Percentiles rank a stretch among this genome's conserved stretches.
Conservation (phyloP, 768 basidiomycete genomes). For the Cystofilobasidium ferigula region DNA sequence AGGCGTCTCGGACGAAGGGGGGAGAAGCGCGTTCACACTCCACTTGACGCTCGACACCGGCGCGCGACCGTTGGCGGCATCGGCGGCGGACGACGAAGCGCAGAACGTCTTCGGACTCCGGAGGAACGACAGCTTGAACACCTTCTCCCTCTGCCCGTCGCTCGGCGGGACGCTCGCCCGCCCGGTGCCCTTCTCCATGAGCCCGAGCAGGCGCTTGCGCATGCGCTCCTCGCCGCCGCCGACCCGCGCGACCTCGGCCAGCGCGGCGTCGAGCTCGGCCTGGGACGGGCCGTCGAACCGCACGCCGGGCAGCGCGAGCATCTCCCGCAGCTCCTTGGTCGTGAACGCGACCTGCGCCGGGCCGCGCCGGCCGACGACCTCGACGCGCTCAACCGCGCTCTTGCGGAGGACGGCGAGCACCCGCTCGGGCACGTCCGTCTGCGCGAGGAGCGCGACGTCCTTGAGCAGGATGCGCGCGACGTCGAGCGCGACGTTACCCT, state of each 20-base stretch:
- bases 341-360: slow-evolving; percentile 83
- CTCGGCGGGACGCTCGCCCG: background rate
- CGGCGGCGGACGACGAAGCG: background rate
- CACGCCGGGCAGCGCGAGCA: slow-evolving; percentile 54
- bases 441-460: slow-evolving; percentile 48
- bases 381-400: slow-evolving; percentile 61
- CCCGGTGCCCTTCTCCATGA: slow-evolving; percentile 35
- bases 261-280: slow-evolving; percentile 32
- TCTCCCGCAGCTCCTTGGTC: slow-evolving; percentile 82
- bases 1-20: slow-evolving; percentile 20
- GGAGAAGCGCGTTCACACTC: slow-evolving; percentile 33
- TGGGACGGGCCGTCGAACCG: slow-evolving; percentile 45
- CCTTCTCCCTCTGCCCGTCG: slow-evolving; percentile 23
- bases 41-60: slow-evolving; percentile 29
- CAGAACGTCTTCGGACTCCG: slow-evolving; percentile 31
- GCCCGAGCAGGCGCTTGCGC: slow-evolving; percentile 39
- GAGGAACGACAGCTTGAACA: slow-evolving; percentile 36
- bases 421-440: slow-evolving; percentile 65
- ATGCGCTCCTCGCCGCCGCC: slow-evolving; percentile 34
- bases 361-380: slow-evolving; percentile 74
- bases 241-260: slow-evolving; percentile 27
- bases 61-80: too few relatives aligned
- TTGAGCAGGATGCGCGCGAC: slow-evolving; percentile 81
- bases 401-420: slow-evolving; percentile 58
- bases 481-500: slow-evolving; percentile 90